Base-by-base conservation (phyloP, 140 eudicot genomes). In the Bidens hawaiensis region DNA sequence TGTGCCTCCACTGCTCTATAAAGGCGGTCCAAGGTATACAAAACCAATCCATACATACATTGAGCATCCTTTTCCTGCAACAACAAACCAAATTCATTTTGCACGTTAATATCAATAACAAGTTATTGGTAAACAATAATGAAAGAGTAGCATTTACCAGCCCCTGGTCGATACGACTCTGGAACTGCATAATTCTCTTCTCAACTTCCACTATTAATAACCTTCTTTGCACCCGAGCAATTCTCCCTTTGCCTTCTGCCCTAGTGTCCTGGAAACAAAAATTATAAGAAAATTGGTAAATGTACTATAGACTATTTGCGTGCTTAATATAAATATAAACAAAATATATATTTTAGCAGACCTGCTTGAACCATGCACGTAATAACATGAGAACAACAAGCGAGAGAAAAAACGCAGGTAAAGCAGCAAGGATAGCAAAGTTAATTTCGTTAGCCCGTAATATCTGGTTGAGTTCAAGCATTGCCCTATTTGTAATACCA, bases 391-490 rank as follows among this genome's bases (percentile, higher is more conserved):
- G 75, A 28, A 83, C 62, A 60, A 55, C 45, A 26, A 93, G 77
- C 65, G 89, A 81, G 52, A 93, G 77, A 71, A 82, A 73, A 73
- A 93, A 88, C 40, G 99, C 99, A 60, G 99, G 99, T 64, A 93
- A 78, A 47, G 99, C 99, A 69, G 99, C 99, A 65, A 93, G 76
- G 59, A 93, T 76, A 36, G 99, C 99, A 64, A 93, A 88, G 75
- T 93, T 93, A 57, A 93, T 93, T 67, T 93, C 97, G 60, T 93
- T 93, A 41, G 97, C 99, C 83, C 84, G 81, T 33, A 93, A 82
- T 75, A 93, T 93, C 81, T 88, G 99, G 74, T 93, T 82, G 28
- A 93, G 82, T 74, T 88, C 99, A 42, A 93, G 95, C 99, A 93
- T 88, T 56, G 97, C 99, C 75, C 99, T 93, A 76, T 78, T 70